Percentiles rank a stretch among this genome's conserved stretches.
These are phyloP conservation scores for Parmales sp. DNA, from an alignment of 108 stramenopile genomes.

Conservation along the genomic window DNA sequence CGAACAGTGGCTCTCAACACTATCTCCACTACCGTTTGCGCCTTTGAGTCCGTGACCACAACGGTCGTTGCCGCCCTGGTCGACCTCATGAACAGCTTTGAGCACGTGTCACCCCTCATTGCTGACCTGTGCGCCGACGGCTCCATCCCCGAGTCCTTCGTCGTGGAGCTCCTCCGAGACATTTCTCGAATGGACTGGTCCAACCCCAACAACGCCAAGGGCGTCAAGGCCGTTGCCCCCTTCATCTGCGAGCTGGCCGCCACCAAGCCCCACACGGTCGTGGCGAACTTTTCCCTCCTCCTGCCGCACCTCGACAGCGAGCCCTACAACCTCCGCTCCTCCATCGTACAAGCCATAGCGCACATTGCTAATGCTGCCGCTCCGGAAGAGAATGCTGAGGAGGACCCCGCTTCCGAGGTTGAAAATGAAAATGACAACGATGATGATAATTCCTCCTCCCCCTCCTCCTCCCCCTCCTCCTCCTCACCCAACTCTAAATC, in stretches of 20 bases:
- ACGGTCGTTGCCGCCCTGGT: slow-evolving; percentile 67
- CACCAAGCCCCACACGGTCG: slow-evolving; percentile 45
- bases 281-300: slow-evolving; percentile 47
- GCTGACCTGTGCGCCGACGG: slow-evolving; percentile 54
- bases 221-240: slow-evolving; percentile 58
- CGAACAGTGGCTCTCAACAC: slow-evolving; percentile 55
- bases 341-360: slow-evolving; percentile 60
- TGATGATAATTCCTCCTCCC: background rate
- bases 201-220: slow-evolving; percentile 6
- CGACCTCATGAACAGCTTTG: slow-evolving; percentile 71
- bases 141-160: slow-evolving; percentile 36
- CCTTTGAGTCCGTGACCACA: slow-evolving; percentile 39
- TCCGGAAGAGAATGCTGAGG: slow-evolving; percentile 14
- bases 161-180: slow-evolving; percentile 56
- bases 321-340: slow-evolving; percentile 59
- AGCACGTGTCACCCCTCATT: slow-evolving; percentile 62
- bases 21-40: slow-evolving; percentile 49
- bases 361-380: slow-evolving; percentile 40
- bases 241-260: slow-evolving; percentile 59
- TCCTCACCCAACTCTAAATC: background rate
- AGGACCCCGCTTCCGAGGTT: background rate
- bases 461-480: background rate
- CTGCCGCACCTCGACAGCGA: slow-evolving; percentile 64
- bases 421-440: background rate
- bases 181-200: slow-evolving; percentile 47